Evolutionary conservation across 1,284 basidiomycete genomes (phyloP), one percentile per base, ranked within the genome.

Genomic region (Farysia itapuensis): DNA sequence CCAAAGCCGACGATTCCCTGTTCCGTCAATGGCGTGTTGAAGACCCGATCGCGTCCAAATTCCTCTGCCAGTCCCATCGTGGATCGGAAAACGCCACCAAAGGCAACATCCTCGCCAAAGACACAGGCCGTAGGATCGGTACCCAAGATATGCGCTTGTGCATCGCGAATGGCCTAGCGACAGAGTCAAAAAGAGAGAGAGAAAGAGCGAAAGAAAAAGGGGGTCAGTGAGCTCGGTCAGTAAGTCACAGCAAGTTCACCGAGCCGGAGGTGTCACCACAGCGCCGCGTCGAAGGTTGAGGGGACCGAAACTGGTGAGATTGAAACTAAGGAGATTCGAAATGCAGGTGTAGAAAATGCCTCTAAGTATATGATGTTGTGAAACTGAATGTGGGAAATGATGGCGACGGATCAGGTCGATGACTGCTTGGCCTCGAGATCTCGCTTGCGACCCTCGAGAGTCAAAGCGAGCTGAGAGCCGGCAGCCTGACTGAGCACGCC

Each of bases 1-100:
- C 87, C 92, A 67, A 96, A 95, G 7, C 92, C 92, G 32, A 89
- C 90, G 43, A 96, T 94, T 5, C 92, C 92, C 78, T 96, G 70
- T 39, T 72, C 70, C 8, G 45, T 52, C 4, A 72, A 39, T 5
- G 70, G 70, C 9, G 70, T 72, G 51, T 70, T 69, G 34, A 57
- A 51, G 11, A 52, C 46, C 2, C 49, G 39, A 35, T 54, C 30
- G 49, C 36, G 38, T 35, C 37, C 92, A 74, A 91, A 96, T 75
- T 93, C 89, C 72, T 95, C 92, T 18, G 89, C 86, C 28, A 96
- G 82, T 12, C 92, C 92, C 84, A 90, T 77, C n/a, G 86, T 87
- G 59, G 87, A 90, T 47, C 91, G 82, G 74, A 96, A 95, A 4
- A 95, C 92, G 5, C 92, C 91, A 14, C 91, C 91, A 61, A 94